phyloP scores from a whole-genome alignment of 2,329 filamentous ascomycete species.

The Xenoacremonium recifei region DNA sequence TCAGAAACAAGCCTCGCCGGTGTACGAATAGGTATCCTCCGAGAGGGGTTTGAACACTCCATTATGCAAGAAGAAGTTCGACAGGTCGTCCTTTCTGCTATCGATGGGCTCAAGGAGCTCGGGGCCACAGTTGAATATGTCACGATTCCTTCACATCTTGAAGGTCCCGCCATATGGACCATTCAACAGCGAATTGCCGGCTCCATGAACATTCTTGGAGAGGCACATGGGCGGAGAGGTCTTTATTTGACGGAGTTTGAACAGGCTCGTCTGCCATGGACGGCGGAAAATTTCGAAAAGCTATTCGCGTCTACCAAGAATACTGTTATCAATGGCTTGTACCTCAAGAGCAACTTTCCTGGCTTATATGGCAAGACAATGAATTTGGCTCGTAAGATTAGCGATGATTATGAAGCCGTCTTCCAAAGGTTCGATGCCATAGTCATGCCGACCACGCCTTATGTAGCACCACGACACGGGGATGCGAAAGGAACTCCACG shows the following conservation, averaged over 20 bases:
- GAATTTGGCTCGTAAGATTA: constrained; percentile 45
- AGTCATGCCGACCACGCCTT: constrained; percentile 48
- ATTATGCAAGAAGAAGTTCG: constrained; percentile 39
- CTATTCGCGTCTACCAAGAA: constrained; percentile 54
- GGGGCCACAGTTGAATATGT: constrained; percentile 51
- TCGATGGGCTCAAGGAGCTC: constrained; percentile 38
- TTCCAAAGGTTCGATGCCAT: constrained; percentile 43
- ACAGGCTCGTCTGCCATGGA: constrained; percentile 44
- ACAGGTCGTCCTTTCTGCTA: constrained; percentile 40
- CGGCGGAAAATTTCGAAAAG: constrained; percentile 47
- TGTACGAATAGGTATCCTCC: constrained; percentile 41
- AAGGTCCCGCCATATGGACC: constrained; percentile 52
- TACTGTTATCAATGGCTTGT: constrained; percentile 51
- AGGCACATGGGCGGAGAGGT: constrained; percentile 45
- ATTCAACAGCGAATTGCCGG: constrained; percentile 45
- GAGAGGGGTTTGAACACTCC: constrained; percentile 41
- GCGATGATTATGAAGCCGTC: constrained; percentile 43
- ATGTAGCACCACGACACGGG: constrained; percentile 44
- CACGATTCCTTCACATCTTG: constrained; percentile 46
- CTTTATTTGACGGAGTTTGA: constrained; percentile 52
- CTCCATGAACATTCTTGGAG: constrained; percentile 39
- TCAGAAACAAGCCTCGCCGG: constrained; percentile 12
- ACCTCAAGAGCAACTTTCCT: constrained; percentile 43
- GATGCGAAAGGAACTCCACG: constrained; percentile 34
- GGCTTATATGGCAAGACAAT: constrained; percentile 46